These are phyloP conservation scores for Chrysosporium keratinophilum DNA, from an alignment of 2,329 filamentous ascomycete species.

Conservation along the genomic window DNA sequence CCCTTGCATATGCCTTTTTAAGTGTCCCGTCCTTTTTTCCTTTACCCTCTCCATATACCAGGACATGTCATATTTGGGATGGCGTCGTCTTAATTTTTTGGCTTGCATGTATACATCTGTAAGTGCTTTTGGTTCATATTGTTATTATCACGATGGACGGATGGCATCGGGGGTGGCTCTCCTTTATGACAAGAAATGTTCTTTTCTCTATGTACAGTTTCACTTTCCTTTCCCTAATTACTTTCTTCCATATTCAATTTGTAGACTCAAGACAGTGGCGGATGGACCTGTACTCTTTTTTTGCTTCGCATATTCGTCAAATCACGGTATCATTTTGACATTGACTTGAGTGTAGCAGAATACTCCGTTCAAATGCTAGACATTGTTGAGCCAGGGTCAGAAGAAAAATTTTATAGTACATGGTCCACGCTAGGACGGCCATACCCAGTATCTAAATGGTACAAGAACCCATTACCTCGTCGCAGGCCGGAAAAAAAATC, in stretches of 20 bases:
- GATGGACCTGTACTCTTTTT: not conserved
- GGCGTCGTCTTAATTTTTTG: constrained; percentile 11
- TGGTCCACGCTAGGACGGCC: not conserved
- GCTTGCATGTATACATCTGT: not conserved
- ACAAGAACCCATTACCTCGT: not conserved
- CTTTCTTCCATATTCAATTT: not conserved
- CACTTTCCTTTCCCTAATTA: not conserved
- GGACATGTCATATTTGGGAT: constrained; percentile 13
- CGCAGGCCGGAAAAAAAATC: not conserved
- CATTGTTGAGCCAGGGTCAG: not conserved
- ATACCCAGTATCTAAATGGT: constrained; percentile 2
- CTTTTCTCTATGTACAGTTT: constrained; percentile 4
- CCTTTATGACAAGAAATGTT: not conserved
- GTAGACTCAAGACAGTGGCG: not conserved
- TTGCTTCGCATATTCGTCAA: not conserved
- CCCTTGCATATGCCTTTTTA: not conserved
- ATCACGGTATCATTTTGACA: not conserved
- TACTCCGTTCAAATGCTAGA: not conserved
- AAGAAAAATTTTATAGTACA: constrained; percentile 7
- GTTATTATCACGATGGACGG: not conserved
- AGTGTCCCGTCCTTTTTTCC: not conserved
- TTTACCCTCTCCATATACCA: constrained; percentile 13
- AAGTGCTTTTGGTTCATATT: not conserved
- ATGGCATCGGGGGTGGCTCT: not conserved
- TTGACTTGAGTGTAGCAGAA: not conserved